Conservation (phyloP, 495 filamentous ascomycete genomes). For the Bombardia bombarda region DNA sequence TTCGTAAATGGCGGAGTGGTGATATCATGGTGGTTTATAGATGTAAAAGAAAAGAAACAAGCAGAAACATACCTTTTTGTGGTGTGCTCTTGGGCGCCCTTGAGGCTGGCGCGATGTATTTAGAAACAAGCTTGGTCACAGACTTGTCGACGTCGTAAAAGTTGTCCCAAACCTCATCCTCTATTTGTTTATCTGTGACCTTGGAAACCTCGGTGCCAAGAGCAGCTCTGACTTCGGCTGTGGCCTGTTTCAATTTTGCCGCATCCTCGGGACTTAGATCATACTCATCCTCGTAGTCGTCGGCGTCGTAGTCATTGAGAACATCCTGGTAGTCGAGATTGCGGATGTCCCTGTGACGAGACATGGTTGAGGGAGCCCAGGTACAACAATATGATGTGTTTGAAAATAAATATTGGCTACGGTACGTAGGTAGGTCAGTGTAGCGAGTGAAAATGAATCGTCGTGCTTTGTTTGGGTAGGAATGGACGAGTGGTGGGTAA, state of each 20-base stretch:
- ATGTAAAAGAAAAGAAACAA: background rate
- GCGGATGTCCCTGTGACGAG: constrained; percentile 52
- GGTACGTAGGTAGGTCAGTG: too few species aligned
- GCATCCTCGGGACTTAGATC: constrained; percentile 54
- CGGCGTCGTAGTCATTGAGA: constrained; percentile 54
- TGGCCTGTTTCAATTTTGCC: constrained; percentile 48
- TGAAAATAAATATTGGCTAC: too few species aligned
- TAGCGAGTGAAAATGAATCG: too few species aligned
- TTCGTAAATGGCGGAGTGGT: too few species aligned
- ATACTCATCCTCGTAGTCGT: constrained; percentile 38
- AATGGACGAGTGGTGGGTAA: too few species aligned
- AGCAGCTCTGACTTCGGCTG: constrained; percentile 43
- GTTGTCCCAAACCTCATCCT: constrained; percentile 91
- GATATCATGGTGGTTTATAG: background rate
- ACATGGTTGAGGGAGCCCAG: constrained; percentile 47
- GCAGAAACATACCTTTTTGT: background rate
- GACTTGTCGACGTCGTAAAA: constrained; percentile 88
- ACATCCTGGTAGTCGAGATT: constrained; percentile 54
- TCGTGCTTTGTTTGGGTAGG: too few species aligned
- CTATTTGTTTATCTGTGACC: constrained; percentile 62
- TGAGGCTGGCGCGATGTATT: constrained; percentile 31
- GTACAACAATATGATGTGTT: too few species aligned
- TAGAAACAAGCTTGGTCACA: constrained; percentile 67
- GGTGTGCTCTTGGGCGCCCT: constrained; percentile 11
- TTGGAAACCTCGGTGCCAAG: constrained; percentile 44